Evolutionary conservation across 345 rosid genomes (phyloP), one percentile per base, ranked within the genome.

Genomic region (Aurinia saxatilis): DNA sequence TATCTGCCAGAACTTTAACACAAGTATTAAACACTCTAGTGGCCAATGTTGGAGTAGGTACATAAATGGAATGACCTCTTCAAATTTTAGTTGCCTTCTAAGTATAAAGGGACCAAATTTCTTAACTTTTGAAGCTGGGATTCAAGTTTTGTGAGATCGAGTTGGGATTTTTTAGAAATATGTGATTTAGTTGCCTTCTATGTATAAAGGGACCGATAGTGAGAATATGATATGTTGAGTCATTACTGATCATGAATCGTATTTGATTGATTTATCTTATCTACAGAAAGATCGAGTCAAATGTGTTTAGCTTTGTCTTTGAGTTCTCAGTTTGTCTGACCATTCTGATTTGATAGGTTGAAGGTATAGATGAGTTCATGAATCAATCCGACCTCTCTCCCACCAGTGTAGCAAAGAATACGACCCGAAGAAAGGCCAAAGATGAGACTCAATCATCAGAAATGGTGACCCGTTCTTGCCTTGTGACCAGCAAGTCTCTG

Each of bases 1-100:
- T 92, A 47, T 71, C 75, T 58, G 88, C 96, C 12, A 66, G 65
- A 17, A 80, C 81, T 7, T 79, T 92, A 54, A 85, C 98, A 35
- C 42, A 81, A 71, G 85, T 92, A 57, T 81, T 92, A 57, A 92
- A 87, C 79, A 78, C 87, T 92, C 98, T 36, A 86, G 85, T 68
- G 96, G 90, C 58, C 82, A 90, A 40, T 85, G 95, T 77, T 89
- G 98, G 96, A 85, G 88, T 72, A 89, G 98, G 98, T 86, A 77
- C 18, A 27, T 17, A 33, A 33, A 15, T 70, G 34, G 31, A 31
- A 10, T 60, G 19, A 10, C 19, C 41, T 61, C 67, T 47, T 47
- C 4, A 10, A 31, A 34, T 33, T 2, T 6, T 31, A 19, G 15
- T 4, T 33, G 12, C 17, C 6, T 13, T 64, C 30, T 38, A 41